A percentile compares a stretch with the other conserved stretches of the same genome.
phyloP scores from a whole-genome alignment of 2,329 filamentous ascomycete species.

The Cercospora zeae-maydis region DNA sequence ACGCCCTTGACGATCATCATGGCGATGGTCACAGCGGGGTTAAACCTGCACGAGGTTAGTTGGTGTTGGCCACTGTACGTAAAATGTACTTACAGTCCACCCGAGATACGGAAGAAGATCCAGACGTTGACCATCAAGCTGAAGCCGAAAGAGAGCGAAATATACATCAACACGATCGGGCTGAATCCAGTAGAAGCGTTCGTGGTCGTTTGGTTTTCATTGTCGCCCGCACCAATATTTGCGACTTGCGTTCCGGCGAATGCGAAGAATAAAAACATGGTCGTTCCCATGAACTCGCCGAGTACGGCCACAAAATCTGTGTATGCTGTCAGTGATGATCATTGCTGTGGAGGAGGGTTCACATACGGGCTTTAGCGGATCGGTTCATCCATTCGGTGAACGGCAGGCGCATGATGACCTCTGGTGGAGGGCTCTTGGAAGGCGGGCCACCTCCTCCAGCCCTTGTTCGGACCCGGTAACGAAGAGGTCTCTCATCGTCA shows the following conservation, averaged over 20 bases:
- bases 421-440: conserved; percentile 24
- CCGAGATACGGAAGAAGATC: conserved; percentile 40
- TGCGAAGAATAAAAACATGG: conserved; percentile 48
- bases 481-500: conserved; percentile 24
- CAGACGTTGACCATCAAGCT: conserved; percentile 43
- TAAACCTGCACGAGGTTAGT: conserved; percentile 28
- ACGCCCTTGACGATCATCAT: conserved; percentile 37
- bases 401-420: conserved; percentile 34
- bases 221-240: conserved; percentile 34
- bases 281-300: conserved; percentile 45
- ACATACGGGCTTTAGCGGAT: conserved; percentile 31
- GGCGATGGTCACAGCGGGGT: conserved; percentile 36
- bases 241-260: conserved; percentile 46
- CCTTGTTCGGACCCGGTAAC: conserved; percentile 14
- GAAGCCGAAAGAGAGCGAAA: conserved; percentile 42
- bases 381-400: conserved; percentile 35
- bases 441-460: background rate
- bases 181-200: conserved; percentile 32
- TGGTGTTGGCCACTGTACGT: background rate
- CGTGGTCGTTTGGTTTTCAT: conserved; percentile 24
- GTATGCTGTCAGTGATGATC: background rate
- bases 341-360: background rate
- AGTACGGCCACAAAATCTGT: conserved; percentile 34
- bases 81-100: conserved; percentile 29
- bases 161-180: conserved; percentile 38